Conservation (phyloP, 1,284 basidiomycete genomes). For the Pseudozyma pruni region DNA sequence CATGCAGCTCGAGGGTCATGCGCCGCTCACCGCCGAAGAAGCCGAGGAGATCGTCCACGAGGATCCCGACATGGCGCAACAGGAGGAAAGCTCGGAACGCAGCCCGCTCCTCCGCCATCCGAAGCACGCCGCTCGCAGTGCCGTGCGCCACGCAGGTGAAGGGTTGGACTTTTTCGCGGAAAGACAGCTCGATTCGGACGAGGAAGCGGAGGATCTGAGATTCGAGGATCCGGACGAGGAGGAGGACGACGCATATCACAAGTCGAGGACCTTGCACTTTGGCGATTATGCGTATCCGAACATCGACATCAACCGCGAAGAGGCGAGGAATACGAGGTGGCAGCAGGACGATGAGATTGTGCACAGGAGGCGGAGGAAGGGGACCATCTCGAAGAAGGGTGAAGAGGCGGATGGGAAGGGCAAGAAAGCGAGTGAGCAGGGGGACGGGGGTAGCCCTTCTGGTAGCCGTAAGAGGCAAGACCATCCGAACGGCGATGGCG, state of each 20-base stretch:
- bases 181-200: constrained; percentile 59
- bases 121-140: constrained; percentile 22
- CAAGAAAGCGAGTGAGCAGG: constrained; percentile 1
- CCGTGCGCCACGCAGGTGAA: constrained; percentile 38
- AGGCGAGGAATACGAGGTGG: constrained; percentile 30
- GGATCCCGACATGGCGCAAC: constrained; percentile 69
- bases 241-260: constrained; percentile 77
- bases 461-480: background rate
- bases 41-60: constrained; percentile 77
- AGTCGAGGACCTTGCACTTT: constrained; percentile 80
- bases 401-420: constrained; percentile 8
- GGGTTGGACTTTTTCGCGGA: constrained; percentile 48
- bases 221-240: constrained; percentile 75
- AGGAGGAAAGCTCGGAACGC: constrained; percentile 57
- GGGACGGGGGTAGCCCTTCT: background rate
- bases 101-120: constrained; percentile 30
- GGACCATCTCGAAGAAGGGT: constrained; percentile 34
- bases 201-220: constrained; percentile 72
- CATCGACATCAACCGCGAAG: constrained; percentile 83
- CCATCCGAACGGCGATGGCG: background rate
- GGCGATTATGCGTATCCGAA: constrained; percentile 93
- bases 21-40: constrained; percentile 79
- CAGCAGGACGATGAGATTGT: constrained; percentile 53
- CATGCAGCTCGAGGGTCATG: constrained; percentile 75
- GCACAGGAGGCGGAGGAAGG: constrained; percentile 33